A percentile compares a stretch with the other conserved stretches of the same genome.
These are phyloP conservation scores for Pistacia vera DNA, from an alignment of 345 rosid genomes.

Conservation along the genomic window DNA sequence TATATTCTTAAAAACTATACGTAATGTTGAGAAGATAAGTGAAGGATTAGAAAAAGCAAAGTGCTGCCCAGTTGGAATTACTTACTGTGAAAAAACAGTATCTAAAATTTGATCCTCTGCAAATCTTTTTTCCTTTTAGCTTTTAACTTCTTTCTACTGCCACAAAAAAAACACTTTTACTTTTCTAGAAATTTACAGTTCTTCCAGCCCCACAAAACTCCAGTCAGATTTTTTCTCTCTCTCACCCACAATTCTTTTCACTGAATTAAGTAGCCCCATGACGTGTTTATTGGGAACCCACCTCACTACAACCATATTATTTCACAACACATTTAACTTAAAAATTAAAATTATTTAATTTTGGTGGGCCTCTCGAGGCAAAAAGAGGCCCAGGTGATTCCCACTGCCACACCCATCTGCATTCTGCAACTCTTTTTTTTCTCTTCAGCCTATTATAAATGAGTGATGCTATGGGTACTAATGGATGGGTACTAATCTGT, in stretches of 20 bases:
- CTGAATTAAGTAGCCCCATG: constrained; percentile 22
- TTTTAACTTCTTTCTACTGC: not conserved
- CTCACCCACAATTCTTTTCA: not conserved
- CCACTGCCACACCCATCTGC: constrained; percentile 62
- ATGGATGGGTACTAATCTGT: no score
- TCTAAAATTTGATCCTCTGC: constrained; percentile 21
- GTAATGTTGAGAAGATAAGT: not conserved
- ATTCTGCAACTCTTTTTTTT: constrained; percentile 2
- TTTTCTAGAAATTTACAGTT: constrained; percentile 32
- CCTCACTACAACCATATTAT: constrained; percentile 6
- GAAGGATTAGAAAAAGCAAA: no score
- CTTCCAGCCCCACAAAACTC: constrained; percentile 17
- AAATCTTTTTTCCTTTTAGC: constrained; percentile 16
- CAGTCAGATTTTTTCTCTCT: constrained; percentile 30
- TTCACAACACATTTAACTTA: not conserved
- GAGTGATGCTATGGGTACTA: no score
- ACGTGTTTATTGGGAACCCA: constrained; percentile 41
- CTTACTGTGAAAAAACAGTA: constrained; percentile 20
- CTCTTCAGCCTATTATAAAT: constrained; percentile 51
- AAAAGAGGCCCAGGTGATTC: constrained; percentile 54
- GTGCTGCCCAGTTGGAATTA: constrained; percentile 10
- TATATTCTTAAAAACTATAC: not conserved
- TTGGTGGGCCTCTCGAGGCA: constrained; percentile 56
- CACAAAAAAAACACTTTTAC: constrained; percentile 7
- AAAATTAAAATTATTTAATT: not conserved